Evolutionary conservation across 768 basidiomycete species (phyloP), one percentile per base, ranked within the genome.

Genomic region (Termitomyces sp.): DNA sequence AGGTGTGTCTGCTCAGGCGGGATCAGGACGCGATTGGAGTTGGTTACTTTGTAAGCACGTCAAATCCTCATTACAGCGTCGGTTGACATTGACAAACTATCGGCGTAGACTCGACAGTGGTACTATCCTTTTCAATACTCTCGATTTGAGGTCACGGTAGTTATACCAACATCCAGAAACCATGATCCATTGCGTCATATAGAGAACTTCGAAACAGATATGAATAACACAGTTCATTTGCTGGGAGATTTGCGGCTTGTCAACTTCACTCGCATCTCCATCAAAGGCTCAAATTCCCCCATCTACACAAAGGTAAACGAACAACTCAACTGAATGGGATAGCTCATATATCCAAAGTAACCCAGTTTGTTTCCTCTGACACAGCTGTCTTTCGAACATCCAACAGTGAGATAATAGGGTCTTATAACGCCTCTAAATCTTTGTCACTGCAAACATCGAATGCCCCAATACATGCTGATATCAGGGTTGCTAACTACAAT

Each of bases 391-490:
- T 73, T 36, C 62, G 6, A 36, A 69, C 68, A 32, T 69, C 67
- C 22, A 74, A 73, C 48, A 74, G 71, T 22, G 67, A 57, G 18
- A 80, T 85, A 53, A 62, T 59, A 3, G 84, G 85, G 3, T 60
- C 56, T 18, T 81, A 75, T 66, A 72, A 72, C 28, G 68, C 70
- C 4, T 64, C 69, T 14, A 67, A 72, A 1, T 67, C 68, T 3
- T 68, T 86, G 28, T 48, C 58, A 16, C 64, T 84, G 18, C 59
- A 46, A 20, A 78, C 78, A 2, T 66, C 65, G n/a, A 82, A 83
- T 57, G 76, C 68, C 0, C 64, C 48, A 4, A 77, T 86, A 59
- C 50, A 65, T 4, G 71, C 72, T 0, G 64, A 68, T 33, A 77
- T 82, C 32, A 69, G 66, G 30, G 54, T 84, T 44, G 40, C 65